These are phyloP conservation scores for Dillenia suffruticosa DNA, from an alignment of 164 flowering plant species.

Conservation along the genomic window DNA sequence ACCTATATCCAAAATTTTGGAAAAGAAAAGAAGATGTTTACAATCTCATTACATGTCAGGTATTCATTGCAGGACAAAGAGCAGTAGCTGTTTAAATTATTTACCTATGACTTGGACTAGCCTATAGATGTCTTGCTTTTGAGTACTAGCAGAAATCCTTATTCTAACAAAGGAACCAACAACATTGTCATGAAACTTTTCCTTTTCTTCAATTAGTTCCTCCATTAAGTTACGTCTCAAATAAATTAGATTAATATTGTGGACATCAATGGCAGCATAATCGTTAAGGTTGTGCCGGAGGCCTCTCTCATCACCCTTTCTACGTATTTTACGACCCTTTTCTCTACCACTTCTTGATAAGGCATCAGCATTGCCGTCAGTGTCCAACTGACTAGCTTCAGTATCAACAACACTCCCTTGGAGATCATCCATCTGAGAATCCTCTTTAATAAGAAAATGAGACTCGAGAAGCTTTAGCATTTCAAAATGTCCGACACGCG, in stretches of 20 bases:
- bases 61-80: not conserved
- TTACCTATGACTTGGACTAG: conserved; percentile 94
- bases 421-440: conserved; percentile 48
- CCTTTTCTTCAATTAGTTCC: conserved; percentile 67
- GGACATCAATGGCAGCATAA: conserved; percentile 93
- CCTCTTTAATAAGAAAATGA: conserved; percentile 70
- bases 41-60: not conserved
- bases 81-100: conserved; percentile 5
- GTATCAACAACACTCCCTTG: conserved; percentile 65
- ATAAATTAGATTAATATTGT: conserved; percentile 81
- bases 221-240: conserved; percentile 77
- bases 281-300: conserved; percentile 67
- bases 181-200: conserved; percentile 64
- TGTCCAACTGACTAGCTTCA: conserved; percentile 52
- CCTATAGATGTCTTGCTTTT: conserved; percentile 92
- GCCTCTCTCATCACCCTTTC: conserved; percentile 51
- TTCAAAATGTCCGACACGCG: conserved; percentile 91
- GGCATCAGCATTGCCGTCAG: conserved; percentile 44
- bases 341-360: conserved; percentile 35
- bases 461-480: conserved; percentile 93
- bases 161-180: conserved; percentile 85
- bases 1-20: conserved; percentile 41
- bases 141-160: conserved; percentile 74
- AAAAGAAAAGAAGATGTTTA: not conserved
- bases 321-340: conserved; percentile 62